Base-by-base conservation (phyloP, 1,284 basidiomycete genomes). In the Thecaphora thlaspeos region DNA sequence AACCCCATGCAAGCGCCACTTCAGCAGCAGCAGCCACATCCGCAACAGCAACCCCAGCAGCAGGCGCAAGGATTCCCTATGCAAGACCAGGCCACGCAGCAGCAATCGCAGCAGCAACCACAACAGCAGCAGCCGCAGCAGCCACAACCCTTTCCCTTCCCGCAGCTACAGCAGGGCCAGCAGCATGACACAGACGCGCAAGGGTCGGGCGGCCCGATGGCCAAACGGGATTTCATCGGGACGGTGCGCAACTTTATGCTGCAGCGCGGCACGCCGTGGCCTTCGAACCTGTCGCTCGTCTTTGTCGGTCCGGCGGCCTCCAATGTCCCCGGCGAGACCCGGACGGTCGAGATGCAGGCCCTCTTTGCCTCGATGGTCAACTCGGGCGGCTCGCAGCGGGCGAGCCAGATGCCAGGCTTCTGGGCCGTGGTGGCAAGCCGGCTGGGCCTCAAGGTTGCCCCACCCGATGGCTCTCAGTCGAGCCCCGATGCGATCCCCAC, bases 401-500 rank as follows among this genome's bases (percentile, higher is more conserved):
- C 66, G 2, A 55, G 51, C 21, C 43, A 56, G 23, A 60, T 66
- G 21, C 61, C 61, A n/a, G 62, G 59, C 48, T 72, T 70, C 41
- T 75, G 73, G 73, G 65, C 70, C 2, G 62, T 71, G 21, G 52
- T 72, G 12, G 73, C 73, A 0, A 60, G 65, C 30, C 61, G 68
- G 12, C 49, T 75, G 18, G 70, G 69, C 22, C 59, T 75, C 19
- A 70, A 69, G 12, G 67, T 73, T 0, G 68, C 59, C 0, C 58
- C 64, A 21, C 56, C 61, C 14, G 54, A 58, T 24, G 56, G 55
- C 18, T 52, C 55, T 2, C 57, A 67, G 41, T 51, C 54, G 15
- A 48, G 59, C 2, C 58, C 64, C 4, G 59, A 68, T 26, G 66
- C 66, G 4, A 48, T 72, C 9, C 70, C 70, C 0, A 52, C 46